A percentile compares a stretch with the other conserved stretches of the same genome.
Conservation (phyloP, 176 grass and related monocot genomes). For the Oryza brachyantha region DNA sequence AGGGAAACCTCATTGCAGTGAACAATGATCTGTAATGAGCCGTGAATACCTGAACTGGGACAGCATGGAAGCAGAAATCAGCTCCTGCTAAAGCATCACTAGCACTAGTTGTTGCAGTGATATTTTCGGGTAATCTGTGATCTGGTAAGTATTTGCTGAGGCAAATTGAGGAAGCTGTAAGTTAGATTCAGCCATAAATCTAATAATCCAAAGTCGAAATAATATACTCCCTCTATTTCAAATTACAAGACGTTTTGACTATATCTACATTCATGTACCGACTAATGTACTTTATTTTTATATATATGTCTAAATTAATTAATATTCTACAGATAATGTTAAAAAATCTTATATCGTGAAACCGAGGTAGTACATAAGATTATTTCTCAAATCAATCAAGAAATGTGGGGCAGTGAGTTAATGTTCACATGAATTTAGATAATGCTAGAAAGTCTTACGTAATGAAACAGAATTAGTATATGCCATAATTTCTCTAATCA, state of each 20-base stretch:
- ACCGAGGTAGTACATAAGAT: too few relatives aligned
- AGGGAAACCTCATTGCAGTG: not conserved
- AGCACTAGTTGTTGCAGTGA: conserved; percentile 72
- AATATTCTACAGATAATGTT: too few relatives aligned
- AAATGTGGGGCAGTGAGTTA: not conserved
- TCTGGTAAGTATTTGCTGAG: conserved; percentile 80
- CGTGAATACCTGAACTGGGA: conserved; percentile 85
- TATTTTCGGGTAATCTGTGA: conserved; percentile 77
- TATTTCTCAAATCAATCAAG: not conserved
- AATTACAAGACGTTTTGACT: too few relatives aligned
- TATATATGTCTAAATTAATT: too few relatives aligned
- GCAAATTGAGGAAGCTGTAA: conserved; percentile 21
- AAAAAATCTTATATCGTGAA: too few relatives aligned
- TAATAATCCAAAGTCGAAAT: not conserved
- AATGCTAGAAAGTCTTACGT: too few relatives aligned
- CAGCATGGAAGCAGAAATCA: conserved; percentile 95
- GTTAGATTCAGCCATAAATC: not conserved
- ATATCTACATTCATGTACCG: too few relatives aligned
- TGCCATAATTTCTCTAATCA: not conserved
- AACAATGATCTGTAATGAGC: conserved; percentile 17
- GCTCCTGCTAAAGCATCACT: conserved; percentile 77
- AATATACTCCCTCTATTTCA: too few relatives aligned
- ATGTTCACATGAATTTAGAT: too few relatives aligned
- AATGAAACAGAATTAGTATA: too few relatives aligned
- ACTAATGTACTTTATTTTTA: too few relatives aligned